These are phyloP conservation scores for Clarkia xantiana DNA, from an alignment of 345 rosid genomes.

Conservation along the genomic window DNA sequence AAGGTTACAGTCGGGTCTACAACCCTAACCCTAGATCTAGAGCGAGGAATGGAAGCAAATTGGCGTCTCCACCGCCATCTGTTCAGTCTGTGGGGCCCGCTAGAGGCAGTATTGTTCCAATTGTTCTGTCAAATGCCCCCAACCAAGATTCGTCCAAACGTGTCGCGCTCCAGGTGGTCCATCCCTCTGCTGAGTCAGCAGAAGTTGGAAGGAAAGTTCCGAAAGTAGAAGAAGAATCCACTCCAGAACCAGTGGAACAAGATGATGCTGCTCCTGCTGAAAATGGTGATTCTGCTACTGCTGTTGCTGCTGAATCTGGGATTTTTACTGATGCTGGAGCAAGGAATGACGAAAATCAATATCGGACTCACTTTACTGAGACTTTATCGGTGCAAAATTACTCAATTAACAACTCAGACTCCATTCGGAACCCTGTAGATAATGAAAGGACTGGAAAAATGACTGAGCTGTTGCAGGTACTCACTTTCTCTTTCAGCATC, in stretches of 20 bases:
- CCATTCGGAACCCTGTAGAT: slow-evolving; percentile 26
- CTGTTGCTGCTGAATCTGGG: too few species aligned
- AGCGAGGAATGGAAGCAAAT: slow-evolving; percentile 14
- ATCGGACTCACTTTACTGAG: slow-evolving; percentile 5
- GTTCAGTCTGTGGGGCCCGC: slow-evolving; percentile 15
- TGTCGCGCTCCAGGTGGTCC: slow-evolving; percentile 9
- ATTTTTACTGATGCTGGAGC: too few species aligned
- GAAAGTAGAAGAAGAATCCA: background rate
- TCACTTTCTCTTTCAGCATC: too few species aligned
- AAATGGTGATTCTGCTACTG: too few species aligned
- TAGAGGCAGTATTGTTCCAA: slow-evolving; percentile 33
- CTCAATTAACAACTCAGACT: slow-evolving; percentile 10
- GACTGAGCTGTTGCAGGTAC: slow-evolving; percentile 40
- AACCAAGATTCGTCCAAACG: slow-evolving; percentile 14
- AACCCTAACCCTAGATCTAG: slow-evolving; percentile 7
- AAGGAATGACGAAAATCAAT: too few species aligned
- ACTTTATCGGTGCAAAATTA: slow-evolving; percentile 25
- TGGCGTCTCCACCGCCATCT: slow-evolving; percentile 14
- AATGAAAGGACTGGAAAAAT: too few species aligned
- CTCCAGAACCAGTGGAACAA: too few species aligned
- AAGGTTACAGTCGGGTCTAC: slow-evolving; percentile 17
- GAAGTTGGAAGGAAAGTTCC: slow-evolving; percentile 1
- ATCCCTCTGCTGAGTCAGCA: slow-evolving; percentile 17
- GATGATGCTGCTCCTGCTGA: too few species aligned
- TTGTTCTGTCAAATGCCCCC: slow-evolving; percentile 28